Base-by-base conservation (phyloP, 169 alveolate species). In the Besnoitia besnoiti region DNA sequence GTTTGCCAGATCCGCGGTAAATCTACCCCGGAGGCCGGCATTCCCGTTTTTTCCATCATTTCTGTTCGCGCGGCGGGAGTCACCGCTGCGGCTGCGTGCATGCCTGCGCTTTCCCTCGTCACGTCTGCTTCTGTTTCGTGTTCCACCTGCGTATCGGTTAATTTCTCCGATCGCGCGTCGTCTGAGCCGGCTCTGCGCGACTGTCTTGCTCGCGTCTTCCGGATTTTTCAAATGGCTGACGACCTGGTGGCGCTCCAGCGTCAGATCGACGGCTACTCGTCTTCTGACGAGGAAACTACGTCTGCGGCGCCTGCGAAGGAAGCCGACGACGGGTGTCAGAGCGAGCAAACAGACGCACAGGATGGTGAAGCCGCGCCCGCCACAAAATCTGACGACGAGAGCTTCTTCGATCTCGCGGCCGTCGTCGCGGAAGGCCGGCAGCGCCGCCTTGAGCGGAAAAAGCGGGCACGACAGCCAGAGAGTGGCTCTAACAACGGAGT, bases 231-330 rank as follows among this genome's bases (percentile, higher is more conserved):
- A 30, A 62, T 62, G 82, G n/a, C 24, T 39, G 61, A 39, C 87
- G 87, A 77, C 87, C 40, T 77, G 50, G 44, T 77, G 39, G 87
- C 55, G 2, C 87, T 77, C 0, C 87, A 77, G 59, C 87, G 87
- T 2, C 59, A 8, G 87, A 77, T 77, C 21, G 87, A 77, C 59
- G 87, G 87, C 40, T 40, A 40, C 47, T 37, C 51, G 30, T 75
- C 87, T 39, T 77, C 87, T n/a, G 39, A 39, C 49, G 87, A 77
- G 8, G 59, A 77, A 10, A 55, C 35, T 0, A 21, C 46, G 82
- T n/a, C 87, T 39, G 87, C 49, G 40, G 87, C 87, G 7, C 30
- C 87, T 16, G 4, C 44, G 87, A 39, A 77, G 37, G 50, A 35
- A 42, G n/a, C 55, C n/a, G 40, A 35, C 55, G 35, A 7, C 40